Conservation (phyloP, 2,329 filamentous ascomycete species). For the Domatiomyces globalis region DNA sequence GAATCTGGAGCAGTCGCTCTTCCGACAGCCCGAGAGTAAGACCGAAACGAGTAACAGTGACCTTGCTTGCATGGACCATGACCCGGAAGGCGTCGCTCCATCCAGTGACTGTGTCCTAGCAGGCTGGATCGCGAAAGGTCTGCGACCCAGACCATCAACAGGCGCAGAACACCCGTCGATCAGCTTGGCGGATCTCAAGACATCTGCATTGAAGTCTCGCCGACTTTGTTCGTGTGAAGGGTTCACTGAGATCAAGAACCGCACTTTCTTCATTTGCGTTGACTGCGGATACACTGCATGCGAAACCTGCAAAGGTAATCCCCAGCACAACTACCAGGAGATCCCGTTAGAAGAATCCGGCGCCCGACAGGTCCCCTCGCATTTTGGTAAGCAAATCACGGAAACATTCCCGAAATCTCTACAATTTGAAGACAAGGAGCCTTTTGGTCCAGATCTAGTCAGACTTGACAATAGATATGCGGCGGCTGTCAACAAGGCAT, state of each 20-base stretch:
- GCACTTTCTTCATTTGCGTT: slow-evolving; percentile 7
- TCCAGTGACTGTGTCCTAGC: background rate
- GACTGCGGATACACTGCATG: slow-evolving; percentile 12
- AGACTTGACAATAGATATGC: slow-evolving; percentile 19
- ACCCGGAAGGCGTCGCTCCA: background rate
- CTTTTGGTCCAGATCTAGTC: background rate
- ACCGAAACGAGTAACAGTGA: background rate
- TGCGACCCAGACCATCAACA: background rate
- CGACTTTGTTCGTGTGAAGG: slow-evolving; percentile 47
- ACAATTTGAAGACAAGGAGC: background rate
- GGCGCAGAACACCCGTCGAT: background rate
- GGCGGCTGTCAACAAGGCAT: slow-evolving; percentile 23
- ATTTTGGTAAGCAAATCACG: background rate
- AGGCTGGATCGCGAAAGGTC: background rate
- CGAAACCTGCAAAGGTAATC: slow-evolving; percentile 6
- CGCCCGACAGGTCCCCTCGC: background rate
- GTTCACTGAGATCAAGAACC: slow-evolving; percentile 25
- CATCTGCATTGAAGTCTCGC: slow-evolving; percentile 9
- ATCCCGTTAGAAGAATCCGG: background rate
- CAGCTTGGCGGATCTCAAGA: background rate
- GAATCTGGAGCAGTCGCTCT: background rate
- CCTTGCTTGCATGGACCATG: background rate
- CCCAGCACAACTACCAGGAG: slow-evolving; percentile 20
- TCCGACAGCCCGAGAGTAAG: background rate
- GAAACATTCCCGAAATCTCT: background rate